Base-by-base conservation (phyloP, 2,329 filamentous ascomycete species). In the Ascochyta fabae region DNA sequence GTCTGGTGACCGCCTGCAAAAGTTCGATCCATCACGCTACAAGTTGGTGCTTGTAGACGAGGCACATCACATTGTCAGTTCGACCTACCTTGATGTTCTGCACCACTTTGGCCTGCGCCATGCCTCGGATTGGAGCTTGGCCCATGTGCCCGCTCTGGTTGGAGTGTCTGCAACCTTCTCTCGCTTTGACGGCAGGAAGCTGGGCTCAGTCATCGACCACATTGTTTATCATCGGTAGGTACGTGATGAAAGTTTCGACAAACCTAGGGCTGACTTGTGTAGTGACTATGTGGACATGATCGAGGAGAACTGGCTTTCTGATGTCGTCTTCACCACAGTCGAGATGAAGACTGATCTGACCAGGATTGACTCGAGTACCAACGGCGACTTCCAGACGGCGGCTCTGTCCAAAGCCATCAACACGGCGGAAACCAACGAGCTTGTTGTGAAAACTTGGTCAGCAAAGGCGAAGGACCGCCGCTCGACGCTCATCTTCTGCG, bases 41-140 rank as follows among this genome's bases (percentile, higher is more conserved):
- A 99, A 99, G 76, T 85, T 99, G 0, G 80, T 99, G 0, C 83
- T 99, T 3, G 94, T 99, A 4, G 95, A 99, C 62, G 95, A 99
- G 77, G 95, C 94, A 4, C 95, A 99, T 73, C 95, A 99, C 75
- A 96, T 98, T 48, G 93, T 97, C 40, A 90, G 95, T 0, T 83
- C 86, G 2, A 86, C 87, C 7, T 98, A 98, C 69, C 81, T 96
- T 59, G 83, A 84, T 38, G 83, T 87, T 0, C 79, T 99, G 43
- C 80, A 83, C n/a, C 86, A 98, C 74, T 96, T 99, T 72, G 86
- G 88, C 0, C 82, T 96, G 61, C 79, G 81, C 12, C 76, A 85
- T 50, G 66, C 77, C 78, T 60, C 75, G 64, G 53, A 75, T 71
- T 72, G 69, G 71, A 64, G 9, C 10, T 39, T 35, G 1, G 42